Evolutionary conservation across 2,329 filamentous ascomycete species (phyloP), one percentile per base, ranked within the genome.

Genomic region (Hymenoscyphus fructigenus): DNA sequence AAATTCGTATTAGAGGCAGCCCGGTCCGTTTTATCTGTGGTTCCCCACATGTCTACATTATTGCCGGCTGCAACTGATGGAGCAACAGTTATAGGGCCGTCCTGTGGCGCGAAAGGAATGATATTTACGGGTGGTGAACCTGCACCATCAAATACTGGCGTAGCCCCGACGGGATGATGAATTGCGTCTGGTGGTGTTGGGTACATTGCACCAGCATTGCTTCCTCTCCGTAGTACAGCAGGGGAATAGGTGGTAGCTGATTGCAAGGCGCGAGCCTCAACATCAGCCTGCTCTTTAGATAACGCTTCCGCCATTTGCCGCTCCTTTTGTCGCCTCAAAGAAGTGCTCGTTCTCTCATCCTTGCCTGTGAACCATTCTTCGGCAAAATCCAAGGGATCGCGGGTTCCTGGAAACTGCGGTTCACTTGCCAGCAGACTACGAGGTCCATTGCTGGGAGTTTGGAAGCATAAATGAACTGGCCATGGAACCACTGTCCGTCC

Each of bases 151-250:
- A 87, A 80, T 1, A 83, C 83, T 3, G 85, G 83, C 0, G 84
- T 85, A 6, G 83, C 79, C 2, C 82, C 86, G 10, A 81, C 76
- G 1, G 78, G 76, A 60, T 81, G 80, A 50, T 86, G 86, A 20
- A 88, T 77, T 15, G 82, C 88, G 72, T 91, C 89, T 12, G 89
- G 89, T 1, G 89, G 89, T 5, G 89, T 92, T 9, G 88, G 89
- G 73, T 92, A 91, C 76, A 91, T 86, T 1, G 84, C 82, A 53
- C 84, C 83, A 28, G 80, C 72, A 62, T 74, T 81, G 68, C 80
- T 83, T 44, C 83, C 77, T 70, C 84, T 79, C 67, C 85, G 81
- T 6, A 84, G 70, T 17, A 79, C 78, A 23, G 83, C 69, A 6
- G 85, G 83, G 7, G 86, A 87, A 59, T 84, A 79, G 1, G 80